Percentiles rank a stretch among this genome's conserved stretches.
These are phyloP conservation scores for Staphylotrichum tortipilum DNA, from an alignment of 495 filamentous ascomycete species.

Conservation along the genomic window DNA sequence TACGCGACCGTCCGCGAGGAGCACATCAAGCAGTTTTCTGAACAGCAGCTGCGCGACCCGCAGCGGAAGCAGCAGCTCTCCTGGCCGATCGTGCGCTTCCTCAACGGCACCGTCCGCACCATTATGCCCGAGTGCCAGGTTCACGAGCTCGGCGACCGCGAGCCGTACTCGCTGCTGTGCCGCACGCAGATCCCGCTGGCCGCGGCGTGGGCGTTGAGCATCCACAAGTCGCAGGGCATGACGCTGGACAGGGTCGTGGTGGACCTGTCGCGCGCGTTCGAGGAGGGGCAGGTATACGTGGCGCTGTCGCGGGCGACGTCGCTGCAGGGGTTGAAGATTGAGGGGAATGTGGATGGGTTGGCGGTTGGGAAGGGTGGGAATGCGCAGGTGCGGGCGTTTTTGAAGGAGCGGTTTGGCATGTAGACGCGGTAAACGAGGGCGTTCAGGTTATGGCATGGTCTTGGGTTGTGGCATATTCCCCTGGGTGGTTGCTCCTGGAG, in stretches of 20 bases:
- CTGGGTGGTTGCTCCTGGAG: no score
- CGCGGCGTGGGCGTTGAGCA: conserved; percentile 86
- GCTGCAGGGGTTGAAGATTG: conserved; percentile 58
- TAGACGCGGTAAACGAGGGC: no score
- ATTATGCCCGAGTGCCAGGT: conserved; percentile 44
- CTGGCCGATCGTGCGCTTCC: conserved; percentile 76
- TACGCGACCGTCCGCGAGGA: conserved; percentile 37
- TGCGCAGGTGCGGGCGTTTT: conserved; percentile 15
- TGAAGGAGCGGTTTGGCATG: conserved; percentile 13
- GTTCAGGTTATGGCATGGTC: no score
- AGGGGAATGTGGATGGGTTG: conserved; percentile 23
- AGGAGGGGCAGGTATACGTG: conserved; percentile 82
- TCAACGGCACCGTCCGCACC: conserved; percentile 25
- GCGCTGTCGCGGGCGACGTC: conserved; percentile 71
- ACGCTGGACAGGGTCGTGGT: conserved; percentile 89
- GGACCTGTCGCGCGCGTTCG: conserved; percentile 74
- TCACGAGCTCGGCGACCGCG: conserved; percentile 36
- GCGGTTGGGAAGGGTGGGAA: conserved; percentile 12
- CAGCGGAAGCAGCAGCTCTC: conserved; percentile 14
- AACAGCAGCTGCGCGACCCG: conserved; percentile 1
- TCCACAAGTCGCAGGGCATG: conserved; percentile 93
- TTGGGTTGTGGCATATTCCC: no score
- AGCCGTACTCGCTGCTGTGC: conserved; percentile 54
- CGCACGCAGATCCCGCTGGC: conserved; percentile 78
- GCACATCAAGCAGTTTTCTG: conserved; percentile 25